Base-by-base conservation (phyloP, 1,284 basidiomycete species). In the Puccinia brachypodii region DNA sequence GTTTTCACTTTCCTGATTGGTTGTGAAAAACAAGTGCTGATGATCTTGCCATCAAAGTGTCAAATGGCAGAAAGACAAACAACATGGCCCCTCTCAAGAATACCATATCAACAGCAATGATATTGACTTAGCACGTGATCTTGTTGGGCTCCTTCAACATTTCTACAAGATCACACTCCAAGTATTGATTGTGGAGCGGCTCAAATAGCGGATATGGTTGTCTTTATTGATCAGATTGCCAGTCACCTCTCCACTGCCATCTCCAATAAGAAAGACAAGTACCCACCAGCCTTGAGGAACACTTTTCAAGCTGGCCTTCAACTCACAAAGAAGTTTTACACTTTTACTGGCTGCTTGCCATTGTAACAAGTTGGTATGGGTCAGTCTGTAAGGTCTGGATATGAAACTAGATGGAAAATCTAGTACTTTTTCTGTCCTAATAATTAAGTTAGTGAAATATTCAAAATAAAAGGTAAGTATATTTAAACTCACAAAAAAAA, bases 281-380 rank as follows among this genome's bases (percentile, higher is more conserved):
- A 42, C 38, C 66, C 66, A 42, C 38, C 66, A 19, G 66, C 66
- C 44, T 69, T 69, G 44, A 16, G 40, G n/a, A 69, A 69, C n/a
- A 22, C 66, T 1, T 69, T 36, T 22, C 66, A 38, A 16, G 66
- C 22, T 2, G 36, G 66, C 3, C 66, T 69, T n/a, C 8, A 11
- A 7, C 14, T 69, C 22, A 69, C 38, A 42, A 69, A 69, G 13
- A 69, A 69, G 42, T 69, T 42, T n/a, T 69, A 69, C 42, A 42
- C 66, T 16, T n/a, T 69, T 14, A 69, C 40, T 1, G 66, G 25
- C 66, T 42, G 38, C n/a, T 69, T 38, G 3, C 66, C 66, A 25
- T 4, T 69, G 6, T 16, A 69, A 14, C n/a, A 22, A 69, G 44
- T 69, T n/a, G 66, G 38, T 1, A 69, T 69, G 33, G n/a, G 66